Conservation (phyloP, 2,329 filamentous ascomycete genomes). For the Phaeomoniella chlamydospora region DNA sequence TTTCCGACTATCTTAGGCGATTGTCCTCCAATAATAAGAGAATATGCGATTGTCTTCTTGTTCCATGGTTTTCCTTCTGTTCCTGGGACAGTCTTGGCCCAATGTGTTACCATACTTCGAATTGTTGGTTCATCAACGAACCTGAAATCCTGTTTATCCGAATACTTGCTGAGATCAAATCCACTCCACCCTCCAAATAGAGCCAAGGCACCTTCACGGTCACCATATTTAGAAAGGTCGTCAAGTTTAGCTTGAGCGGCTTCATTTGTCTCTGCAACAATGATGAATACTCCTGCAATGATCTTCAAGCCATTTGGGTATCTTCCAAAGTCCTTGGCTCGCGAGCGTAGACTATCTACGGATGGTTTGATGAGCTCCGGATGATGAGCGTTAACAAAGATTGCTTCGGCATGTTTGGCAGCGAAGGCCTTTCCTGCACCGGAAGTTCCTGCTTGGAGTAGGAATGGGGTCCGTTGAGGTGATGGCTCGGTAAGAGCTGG, state of each 20-base stretch:
- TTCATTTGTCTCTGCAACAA: conserved; percentile 29
- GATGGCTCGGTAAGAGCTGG: conserved; percentile 31
- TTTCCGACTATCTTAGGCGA: conserved; percentile 21
- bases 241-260: conserved; percentile 27
- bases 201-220: conserved; percentile 27
- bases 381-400: conserved; percentile 30
- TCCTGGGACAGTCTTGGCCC: conserved; percentile 27
- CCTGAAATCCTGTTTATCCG: conserved; percentile 30
- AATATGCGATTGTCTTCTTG: conserved; percentile 19
- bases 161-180: conserved; percentile 25
- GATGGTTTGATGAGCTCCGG: conserved; percentile 24
- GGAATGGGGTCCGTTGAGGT: conserved; percentile 30
- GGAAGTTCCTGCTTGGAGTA: conserved; percentile 32
- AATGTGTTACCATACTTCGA: conserved; percentile 27
- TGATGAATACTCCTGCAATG: conserved; percentile 26
- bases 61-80: conserved; percentile 23
- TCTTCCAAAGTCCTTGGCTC: conserved; percentile 22
- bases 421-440: conserved; percentile 31
- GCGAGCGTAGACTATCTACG: conserved; percentile 25
- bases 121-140: conserved; percentile 26
- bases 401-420: conserved; percentile 27
- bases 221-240: conserved; percentile 26
- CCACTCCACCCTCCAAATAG: conserved; percentile 34
- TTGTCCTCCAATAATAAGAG: conserved; percentile 18
- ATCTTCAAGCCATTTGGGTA: conserved; percentile 26